phyloP scores from a whole-genome alignment of 169 alveolate species.

The Eimeria praecox region DNA sequence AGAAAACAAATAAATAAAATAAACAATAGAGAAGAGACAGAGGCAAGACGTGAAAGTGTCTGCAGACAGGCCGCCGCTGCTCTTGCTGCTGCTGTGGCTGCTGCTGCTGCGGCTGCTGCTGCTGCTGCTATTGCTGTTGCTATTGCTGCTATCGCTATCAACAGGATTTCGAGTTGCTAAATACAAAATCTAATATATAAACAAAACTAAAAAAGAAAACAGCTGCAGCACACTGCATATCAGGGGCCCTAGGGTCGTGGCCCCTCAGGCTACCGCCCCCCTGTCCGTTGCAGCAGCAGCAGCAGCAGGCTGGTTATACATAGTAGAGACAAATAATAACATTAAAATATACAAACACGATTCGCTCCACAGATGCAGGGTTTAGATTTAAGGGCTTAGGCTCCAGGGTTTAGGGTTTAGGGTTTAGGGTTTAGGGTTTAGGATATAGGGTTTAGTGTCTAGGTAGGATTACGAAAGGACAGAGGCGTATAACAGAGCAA shows the following conservation, averaged over 20 bases:
- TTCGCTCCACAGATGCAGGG: background rate
- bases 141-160: background rate
- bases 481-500: background rate
- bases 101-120: background rate
- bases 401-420: background rate
- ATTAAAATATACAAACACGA: too few relatives aligned
- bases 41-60: background rate
- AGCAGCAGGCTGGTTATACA: background rate
- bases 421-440: background rate
- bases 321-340: too few relatives aligned
- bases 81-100: background rate
- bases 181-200: background rate
- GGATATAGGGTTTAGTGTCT: background rate
- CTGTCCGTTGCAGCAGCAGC: background rate
- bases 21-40: background rate
- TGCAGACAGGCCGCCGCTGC: slow-evolving; percentile 2
- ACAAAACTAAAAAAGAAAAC: background rate
- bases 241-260: background rate
- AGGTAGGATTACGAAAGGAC: background rate
- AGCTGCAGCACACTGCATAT: background rate
- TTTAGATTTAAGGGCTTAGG: background rate
- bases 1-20: background rate
- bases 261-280: background rate
- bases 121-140: background rate
- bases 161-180: background rate